A percentile compares a stretch with the other conserved stretches of the same genome.
Conservation (phyloP, 306 rosid genomes). For the Malus fusca region DNA sequence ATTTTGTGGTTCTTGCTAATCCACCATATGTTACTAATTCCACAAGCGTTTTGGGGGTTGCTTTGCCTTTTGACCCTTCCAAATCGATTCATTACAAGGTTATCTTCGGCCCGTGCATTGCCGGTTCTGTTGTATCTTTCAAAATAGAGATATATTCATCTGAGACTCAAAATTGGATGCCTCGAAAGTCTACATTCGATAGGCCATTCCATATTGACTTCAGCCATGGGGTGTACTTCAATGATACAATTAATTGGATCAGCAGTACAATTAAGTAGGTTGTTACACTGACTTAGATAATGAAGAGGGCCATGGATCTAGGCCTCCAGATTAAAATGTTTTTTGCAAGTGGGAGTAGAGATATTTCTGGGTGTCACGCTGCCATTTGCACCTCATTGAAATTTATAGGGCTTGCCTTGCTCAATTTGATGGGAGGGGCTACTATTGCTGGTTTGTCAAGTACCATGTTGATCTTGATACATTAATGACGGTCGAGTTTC, state of each 20-base stretch:
- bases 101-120: neutral
- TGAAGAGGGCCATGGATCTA: neutral
- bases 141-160: slow-evolving; percentile 6
- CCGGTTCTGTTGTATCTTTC: neutral
- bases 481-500: too few relatives aligned
- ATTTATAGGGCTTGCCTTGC: neutral
- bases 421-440: neutral
- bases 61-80: slow-evolving; percentile 7
- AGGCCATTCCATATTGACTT: neutral
- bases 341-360: too few relatives aligned
- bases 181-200: neutral
- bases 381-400: slow-evolving; percentile 10
- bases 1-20: neutral
- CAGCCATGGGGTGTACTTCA: slow-evolving; percentile 8
- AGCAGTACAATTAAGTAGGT: neutral
- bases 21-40: neutral
- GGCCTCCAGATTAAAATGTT: neutral
- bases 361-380: slow-evolving; percentile 10
- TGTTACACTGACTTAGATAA: neutral
- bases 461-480: slow-evolving; percentile 13
- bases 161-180: slow-evolving; percentile 10
- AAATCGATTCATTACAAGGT: slow-evolving; percentile 5
- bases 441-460: slow-evolving; percentile 18
- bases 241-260: slow-evolving; percentile 13
- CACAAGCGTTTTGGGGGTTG: neutral